Base-by-base conservation (phyloP, 2,329 filamentous ascomycete species). In the Colletotrichum tabaci region DNA sequence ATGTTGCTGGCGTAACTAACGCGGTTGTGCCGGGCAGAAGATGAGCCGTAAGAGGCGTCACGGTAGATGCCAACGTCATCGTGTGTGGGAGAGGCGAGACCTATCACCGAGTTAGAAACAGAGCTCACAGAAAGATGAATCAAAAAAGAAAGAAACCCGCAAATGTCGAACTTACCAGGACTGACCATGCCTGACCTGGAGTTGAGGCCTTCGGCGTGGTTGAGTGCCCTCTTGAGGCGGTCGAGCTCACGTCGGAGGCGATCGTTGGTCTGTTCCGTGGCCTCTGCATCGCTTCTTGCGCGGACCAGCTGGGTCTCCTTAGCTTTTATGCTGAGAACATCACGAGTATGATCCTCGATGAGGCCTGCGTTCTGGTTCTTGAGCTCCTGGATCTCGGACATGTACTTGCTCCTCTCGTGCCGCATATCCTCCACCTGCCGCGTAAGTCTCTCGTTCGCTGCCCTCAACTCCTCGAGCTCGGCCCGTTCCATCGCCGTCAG, bases 261-360 rank as follows among this genome's bases (percentile, higher is more conserved):
- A 73, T 96, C 94, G 63, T 96, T 95, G 70, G 91, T 92, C 77
- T 95, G 92, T 79, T 98, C 95, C 0, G 95, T 94, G 0, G 94
- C 91, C 80, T 98, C 96, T 42, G 93, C 93, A 78, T 99, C 96
- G 75, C 93, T 95, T 66, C 95, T 89, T 13, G 96, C 95, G 55
- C 96, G 92, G 12, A 98, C 96, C 6, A 99, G 88, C 77, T 99
- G 96, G 3, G 96, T 98, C 82, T 99, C 96, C 82, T 99, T 99
- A 16, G 96, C 96, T 81, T 98, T 98, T 84, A 99, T 97, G 76
- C 95, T 96, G 52, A 99, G 87, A 0, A 98, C 94, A 77, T 99
- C 96, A 58, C 96, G 89, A 0, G 96, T 99, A 80, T 98, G 96
- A 77, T 98, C 96, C 82, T 99, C 96, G 73, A 99, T 99, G 44